phyloP scores from a whole-genome alignment of 768 basidiomycete species.

The Imleria badia region DNA sequence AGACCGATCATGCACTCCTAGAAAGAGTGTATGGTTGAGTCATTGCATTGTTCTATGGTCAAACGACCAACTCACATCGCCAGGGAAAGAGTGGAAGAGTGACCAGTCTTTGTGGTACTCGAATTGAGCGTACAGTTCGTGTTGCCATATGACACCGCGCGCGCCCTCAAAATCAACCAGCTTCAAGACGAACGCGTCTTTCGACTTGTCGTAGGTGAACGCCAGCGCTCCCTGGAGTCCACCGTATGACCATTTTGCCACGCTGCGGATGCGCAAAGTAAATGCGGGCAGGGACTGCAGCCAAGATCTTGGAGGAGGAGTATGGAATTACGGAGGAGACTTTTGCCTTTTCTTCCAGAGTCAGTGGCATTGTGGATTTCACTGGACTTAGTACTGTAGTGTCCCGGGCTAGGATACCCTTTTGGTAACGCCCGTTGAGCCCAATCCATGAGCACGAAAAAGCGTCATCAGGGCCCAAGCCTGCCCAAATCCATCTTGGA shows the following conservation, averaged over 20 bases:
- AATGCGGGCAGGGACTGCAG: conserved; percentile 80
- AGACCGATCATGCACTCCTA: conserved; percentile 91
- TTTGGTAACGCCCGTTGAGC: neutral
- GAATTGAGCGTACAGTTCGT: conserved; percentile 83
- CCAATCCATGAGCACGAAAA: conserved; percentile 15
- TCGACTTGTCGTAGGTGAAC: conserved; percentile 60
- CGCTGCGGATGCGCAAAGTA: conserved; percentile 87
- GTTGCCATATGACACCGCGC: conserved; percentile 88
- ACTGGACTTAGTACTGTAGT: too few species aligned
- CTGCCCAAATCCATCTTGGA: conserved; percentile 30
- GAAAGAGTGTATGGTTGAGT: neutral
- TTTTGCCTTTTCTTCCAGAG: conserved; percentile 72
- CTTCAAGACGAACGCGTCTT: conserved; percentile 61
- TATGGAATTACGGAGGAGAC: conserved; percentile 63
- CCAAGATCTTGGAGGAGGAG: conserved; percentile 68
- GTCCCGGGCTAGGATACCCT: neutral
- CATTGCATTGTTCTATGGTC: neutral
- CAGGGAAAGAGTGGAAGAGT: conserved; percentile 90
- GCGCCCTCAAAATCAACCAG: conserved; percentile 85
- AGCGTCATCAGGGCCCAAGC: conserved; percentile 18
- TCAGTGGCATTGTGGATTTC: conserved; percentile 69
- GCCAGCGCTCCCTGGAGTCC: conserved; percentile 87
- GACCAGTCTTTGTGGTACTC: conserved; percentile 81
- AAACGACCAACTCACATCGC: conserved; percentile 71
- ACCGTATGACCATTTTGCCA: conserved; percentile 77